Conservation (phyloP, 2,329 filamentous ascomycete species). For the Fusarium xyrophilum region DNA sequence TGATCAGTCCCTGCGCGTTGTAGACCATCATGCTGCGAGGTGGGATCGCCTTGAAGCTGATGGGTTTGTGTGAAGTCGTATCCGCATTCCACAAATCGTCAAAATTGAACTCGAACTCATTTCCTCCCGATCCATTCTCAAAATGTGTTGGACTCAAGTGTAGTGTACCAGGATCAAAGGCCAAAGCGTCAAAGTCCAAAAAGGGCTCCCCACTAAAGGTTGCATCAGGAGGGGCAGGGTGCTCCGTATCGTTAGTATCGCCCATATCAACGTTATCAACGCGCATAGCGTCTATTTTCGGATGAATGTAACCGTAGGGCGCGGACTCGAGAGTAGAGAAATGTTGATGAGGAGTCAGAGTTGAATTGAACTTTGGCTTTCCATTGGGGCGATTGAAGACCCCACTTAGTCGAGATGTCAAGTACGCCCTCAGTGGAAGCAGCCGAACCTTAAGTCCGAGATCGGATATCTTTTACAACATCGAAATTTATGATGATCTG, state of each 20-base stretch:
- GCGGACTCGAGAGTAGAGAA: not conserved
- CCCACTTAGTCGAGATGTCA: not conserved
- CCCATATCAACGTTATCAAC: not conserved
- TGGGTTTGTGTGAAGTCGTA: not conserved
- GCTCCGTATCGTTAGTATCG: not conserved
- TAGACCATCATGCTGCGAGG: not conserved
- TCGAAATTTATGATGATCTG: not conserved
- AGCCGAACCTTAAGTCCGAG: not conserved
- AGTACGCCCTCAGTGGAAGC: not conserved
- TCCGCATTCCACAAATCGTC: not conserved
- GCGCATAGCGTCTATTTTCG: not conserved
- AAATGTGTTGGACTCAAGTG: not conserved
- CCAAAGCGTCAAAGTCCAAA: not conserved
- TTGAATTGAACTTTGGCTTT: not conserved
- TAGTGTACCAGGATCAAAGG: not conserved
- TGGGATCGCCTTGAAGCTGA: not conserved
- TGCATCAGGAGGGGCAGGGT: not conserved
- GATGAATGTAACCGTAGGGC: conserved; percentile 4
- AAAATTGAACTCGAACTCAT: not conserved
- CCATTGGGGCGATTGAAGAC: not conserved
- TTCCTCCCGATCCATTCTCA: not conserved
- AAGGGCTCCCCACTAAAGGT: not conserved
- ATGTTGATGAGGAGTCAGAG: not conserved
- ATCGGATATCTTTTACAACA: not conserved
- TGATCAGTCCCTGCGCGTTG: not conserved